Evolutionary conservation across 2,329 filamentous ascomycete species (phyloP), one percentile per base, ranked within the genome.

Genomic region (Fusarium sp.): DNA sequence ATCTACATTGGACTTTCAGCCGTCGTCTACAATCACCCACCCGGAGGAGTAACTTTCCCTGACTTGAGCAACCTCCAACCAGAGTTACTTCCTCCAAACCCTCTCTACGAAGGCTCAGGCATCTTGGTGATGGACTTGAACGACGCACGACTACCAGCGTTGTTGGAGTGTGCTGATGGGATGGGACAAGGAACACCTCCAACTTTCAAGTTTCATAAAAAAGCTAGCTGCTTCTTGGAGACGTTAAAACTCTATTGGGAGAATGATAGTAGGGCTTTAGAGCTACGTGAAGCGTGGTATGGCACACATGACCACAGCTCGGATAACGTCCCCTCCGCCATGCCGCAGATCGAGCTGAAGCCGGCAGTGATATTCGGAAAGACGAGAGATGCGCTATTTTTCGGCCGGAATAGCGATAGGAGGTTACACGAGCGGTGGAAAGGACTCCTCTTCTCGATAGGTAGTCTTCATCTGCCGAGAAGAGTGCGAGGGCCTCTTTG

Each of bases 331-430:
- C n/a, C n/a, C n/a, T n/a, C n/a, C n/a, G n/a, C n/a, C n/a, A n/a
- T n/a, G n/a, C n/a, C n/a, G n/a, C n/a, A n/a, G n/a, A n/a, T n/a
- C 9, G 56, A 45, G 8, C 2, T 69, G 27, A 38, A 62, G 13
- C 60, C 47, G 5, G 65, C 64, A 22, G 29, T 62, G 2, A 58
- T 72, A 16, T 69, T 72, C 18, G 69, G 64, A 27, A 58, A 29
- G 16, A 11, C 45, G 2, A 11, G 27, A 6, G 4, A 18, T 5
- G 40, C 9, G 5, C 8, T 61, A 10, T 22, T 38, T 29, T 58
- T 52, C 4, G 47, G 47, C 18, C 10, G 16, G 6, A 52, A 52
- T 6, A n/a, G 13, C 14, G 42, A 47, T 47, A 14, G 47, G 27
- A 52, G 18, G 5, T 2, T 5, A 2, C 47, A 52, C 11, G 47